Evolutionary conservation across 331 rosid species (phyloP), one percentile per base, ranked within the genome.

Genomic region (Pyrus hybrid): DNA sequence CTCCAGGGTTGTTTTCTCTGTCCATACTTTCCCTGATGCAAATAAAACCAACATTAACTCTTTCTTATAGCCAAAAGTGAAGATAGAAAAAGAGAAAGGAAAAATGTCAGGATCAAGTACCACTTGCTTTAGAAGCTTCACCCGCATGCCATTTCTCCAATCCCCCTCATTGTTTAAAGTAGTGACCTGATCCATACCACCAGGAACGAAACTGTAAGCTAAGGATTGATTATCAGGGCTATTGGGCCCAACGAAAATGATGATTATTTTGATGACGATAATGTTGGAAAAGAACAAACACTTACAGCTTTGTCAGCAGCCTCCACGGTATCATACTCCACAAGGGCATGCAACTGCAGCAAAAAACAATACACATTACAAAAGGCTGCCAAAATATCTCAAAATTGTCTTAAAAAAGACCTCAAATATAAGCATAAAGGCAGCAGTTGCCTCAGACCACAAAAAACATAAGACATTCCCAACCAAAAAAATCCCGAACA

Each of bases 111-210:
- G 12, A 75, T 78, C 49, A 77, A 67, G 22, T 79, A 95, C 99
- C 98, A 70, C 74, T 73, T 57, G 85, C 77, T 87, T 91, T 70
- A 95, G 90, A 78, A 81, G 81, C 90, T 95, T 95, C 85, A 92
- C 99, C 28, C 83, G 90, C 98, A 92, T 80, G 87, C 99, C 94
- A 85, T 87, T 91, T 84, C 99, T 89, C 99, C 99, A 92, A 82
- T 95, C 98, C 81, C 79, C 83, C 76, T 89, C 90, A 57, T 95
- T 74, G 43, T 86, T 92, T 70, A 92, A 85, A 76, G 91, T 84
- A 63, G 90, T 89, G 82, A 84, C 97, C 99, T 95, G 76, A 74
- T 30, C 51, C 77, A 81, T 8, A 79, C 53, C 43, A 80, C 26
- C 57, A 65, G 17, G 29, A 76, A 70, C 82, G 16, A 29, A 30